A percentile compares a stretch with the other conserved stretches of the same genome.
Conservation (phyloP, 1,284 basidiomycete genomes). For the Ustilago lituana region DNA sequence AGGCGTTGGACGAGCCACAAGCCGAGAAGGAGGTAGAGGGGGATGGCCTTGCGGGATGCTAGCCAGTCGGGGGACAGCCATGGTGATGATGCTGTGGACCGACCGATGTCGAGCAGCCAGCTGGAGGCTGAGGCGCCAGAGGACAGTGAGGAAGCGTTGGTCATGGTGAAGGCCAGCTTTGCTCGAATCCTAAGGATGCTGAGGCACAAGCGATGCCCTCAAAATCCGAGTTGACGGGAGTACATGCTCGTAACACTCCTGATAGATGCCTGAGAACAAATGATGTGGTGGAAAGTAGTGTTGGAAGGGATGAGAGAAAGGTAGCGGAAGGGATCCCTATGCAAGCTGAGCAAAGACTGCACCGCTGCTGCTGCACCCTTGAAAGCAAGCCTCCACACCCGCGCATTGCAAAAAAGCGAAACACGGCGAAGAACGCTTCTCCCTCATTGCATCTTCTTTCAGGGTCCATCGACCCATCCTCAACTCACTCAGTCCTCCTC, state of each 20-base stretch:
- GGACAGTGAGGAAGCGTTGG: constrained; percentile 1
- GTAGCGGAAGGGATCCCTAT: background rate
- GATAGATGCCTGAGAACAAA: too few relatives aligned
- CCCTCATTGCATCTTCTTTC: too few relatives aligned
- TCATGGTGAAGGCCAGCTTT: background rate
- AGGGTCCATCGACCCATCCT: constrained; percentile 8
- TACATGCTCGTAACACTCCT: too few relatives aligned
- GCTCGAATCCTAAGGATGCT: background rate
- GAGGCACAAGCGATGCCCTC: too few relatives aligned
- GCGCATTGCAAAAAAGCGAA: too few relatives aligned
- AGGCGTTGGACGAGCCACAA: constrained; percentile 1
- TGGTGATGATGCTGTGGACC: background rate
- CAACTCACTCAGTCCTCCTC: background rate
- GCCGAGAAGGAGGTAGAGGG: constrained; percentile 16
- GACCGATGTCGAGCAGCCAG: background rate
- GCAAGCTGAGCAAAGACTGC: constrained; percentile 1
- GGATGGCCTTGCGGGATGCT: constrained; percentile 2
- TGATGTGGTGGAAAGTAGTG: too few relatives aligned
- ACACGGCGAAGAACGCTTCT: too few relatives aligned
- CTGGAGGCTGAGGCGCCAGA: background rate
- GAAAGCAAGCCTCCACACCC: constrained; percentile 5
- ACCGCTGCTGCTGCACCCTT: background rate
- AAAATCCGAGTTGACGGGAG: too few relatives aligned
- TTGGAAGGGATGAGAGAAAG: too few relatives aligned
- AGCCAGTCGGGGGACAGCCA: constrained; percentile 8